A percentile compares a stretch with the other conserved stretches of the same genome.
Conservation (phyloP, 1,284 basidiomycete species). For the Porogramme epimiltina region DNA sequence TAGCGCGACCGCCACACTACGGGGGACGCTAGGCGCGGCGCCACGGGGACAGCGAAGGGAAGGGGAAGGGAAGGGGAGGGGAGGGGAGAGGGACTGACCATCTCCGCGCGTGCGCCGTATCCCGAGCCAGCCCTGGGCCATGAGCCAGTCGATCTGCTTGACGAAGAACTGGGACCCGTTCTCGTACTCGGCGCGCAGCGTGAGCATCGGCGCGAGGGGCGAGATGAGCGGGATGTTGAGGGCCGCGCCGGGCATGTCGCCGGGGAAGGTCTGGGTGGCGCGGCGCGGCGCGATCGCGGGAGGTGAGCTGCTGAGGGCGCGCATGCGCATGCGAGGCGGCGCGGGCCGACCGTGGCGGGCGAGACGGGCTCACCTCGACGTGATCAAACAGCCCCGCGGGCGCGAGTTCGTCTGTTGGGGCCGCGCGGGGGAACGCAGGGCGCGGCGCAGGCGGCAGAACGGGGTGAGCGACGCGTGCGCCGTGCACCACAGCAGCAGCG, state of each 20-base stretch:
- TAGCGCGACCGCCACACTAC: neutral
- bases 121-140: constrained; percentile 54
- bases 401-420: constrained; percentile 6
- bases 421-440: neutral
- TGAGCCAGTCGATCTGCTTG: constrained; percentile 68
- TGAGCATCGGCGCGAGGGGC: constrained; percentile 46
- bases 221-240: constrained; percentile 54
- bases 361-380: constrained; percentile 22
- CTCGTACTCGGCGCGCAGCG: constrained; percentile 67
- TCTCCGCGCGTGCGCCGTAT: constrained; percentile 71
- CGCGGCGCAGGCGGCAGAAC: neutral
- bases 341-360: neutral
- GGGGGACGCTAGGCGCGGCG: no score
- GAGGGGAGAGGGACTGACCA: constrained; percentile 19
- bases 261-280: constrained; percentile 11
- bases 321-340: neutral
- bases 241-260: constrained; percentile 11
- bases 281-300: no score
- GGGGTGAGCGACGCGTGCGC: no score
- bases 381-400: constrained; percentile 22
- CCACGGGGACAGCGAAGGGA: neutral
- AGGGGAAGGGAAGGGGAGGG: neutral
- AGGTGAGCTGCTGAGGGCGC: neutral
- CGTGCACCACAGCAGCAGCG: no score
- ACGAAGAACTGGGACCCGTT: constrained; percentile 58